Percentiles rank a stretch among this genome's conserved stretches.
These are phyloP conservation scores for Boletus reticulatus DNA, from an alignment of 768 basidiomycete species.

Conservation along the genomic window DNA sequence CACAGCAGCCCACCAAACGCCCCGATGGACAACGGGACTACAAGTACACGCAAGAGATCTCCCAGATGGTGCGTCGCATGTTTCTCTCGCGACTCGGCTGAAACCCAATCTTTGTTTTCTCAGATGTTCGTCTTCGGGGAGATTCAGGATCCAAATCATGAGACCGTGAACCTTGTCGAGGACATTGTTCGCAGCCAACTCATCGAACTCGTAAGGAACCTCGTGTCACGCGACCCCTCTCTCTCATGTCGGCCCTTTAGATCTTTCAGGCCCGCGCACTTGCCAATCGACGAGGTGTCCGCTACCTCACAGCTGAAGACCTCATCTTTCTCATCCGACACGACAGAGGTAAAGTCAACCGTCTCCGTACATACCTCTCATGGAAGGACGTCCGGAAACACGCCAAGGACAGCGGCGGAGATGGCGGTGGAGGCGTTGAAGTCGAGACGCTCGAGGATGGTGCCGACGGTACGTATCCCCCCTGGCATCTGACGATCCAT, in stretches of 20 bases:
- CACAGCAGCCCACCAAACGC: slow-evolving; percentile 17
- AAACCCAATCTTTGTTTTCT: background rate
- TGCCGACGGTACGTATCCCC: slow-evolving; percentile 58
- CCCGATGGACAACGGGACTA: slow-evolving; percentile 53
- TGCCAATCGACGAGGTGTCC: slow-evolving; percentile 78
- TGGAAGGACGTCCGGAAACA: slow-evolving; percentile 98
- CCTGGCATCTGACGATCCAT: too few relatives aligned
- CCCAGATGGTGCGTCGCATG: slow-evolving; percentile 71
- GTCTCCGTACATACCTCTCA: slow-evolving; percentile 87
- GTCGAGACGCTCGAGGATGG: slow-evolving; percentile 84
- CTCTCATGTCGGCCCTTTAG: slow-evolving; percentile 35
- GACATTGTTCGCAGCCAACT: slow-evolving; percentile 90
- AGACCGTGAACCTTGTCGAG: slow-evolving; percentile 92
- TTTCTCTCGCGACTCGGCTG: background rate
- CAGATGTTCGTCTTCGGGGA: slow-evolving; percentile 98
- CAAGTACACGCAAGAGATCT: slow-evolving; percentile 90
- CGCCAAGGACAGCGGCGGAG: slow-evolving; percentile 86
- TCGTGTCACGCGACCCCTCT: background rate
- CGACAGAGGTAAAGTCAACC: slow-evolving; percentile 91
- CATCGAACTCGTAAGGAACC: slow-evolving; percentile 69
- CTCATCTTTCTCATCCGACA: slow-evolving; percentile 95
- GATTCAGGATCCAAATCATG: slow-evolving; percentile 83
- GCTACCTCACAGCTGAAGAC: slow-evolving; percentile 89
- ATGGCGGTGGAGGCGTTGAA: slow-evolving; percentile 76
- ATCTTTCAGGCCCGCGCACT: slow-evolving; percentile 87